Evolutionary conservation across 2,329 filamentous ascomycete genomes (phyloP), one percentile per base, ranked within the genome.

Genomic region (Aspergillus puulaauensis): DNA sequence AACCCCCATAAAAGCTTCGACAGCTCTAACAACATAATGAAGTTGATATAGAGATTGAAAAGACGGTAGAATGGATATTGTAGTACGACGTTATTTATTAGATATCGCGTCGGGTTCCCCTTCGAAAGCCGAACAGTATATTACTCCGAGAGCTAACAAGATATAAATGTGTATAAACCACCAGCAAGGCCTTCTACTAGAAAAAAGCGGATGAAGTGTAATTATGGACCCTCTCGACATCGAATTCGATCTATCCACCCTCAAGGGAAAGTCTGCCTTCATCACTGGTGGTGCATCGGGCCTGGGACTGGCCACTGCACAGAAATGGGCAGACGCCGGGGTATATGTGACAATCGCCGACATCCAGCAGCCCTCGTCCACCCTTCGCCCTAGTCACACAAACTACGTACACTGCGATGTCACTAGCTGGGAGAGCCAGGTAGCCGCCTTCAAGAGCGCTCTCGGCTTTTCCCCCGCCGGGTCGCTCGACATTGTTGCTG

Each of bases 201-300:
- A 19, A 19, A 27, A 27, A 7, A 3, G 24, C 24, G 8, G 9
- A 8, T 8, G 3, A 27, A 1, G 2, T 9, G 24, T 27, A 27
- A 24, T 4, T 7, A 50, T 50, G 47, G 47, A 50, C 9, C 47
- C 33, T 6, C 47, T 50, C 3, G 12, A 40, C 14, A 8, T 50
- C 35, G 24, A 14, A 4, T 6, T 7, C 9, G 47, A 50, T 14
- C 33, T 50, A 3, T 14, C 19, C 8, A 3, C 17, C 47, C 47
- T 50, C 31, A 50, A 50, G 17, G 47, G 47, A 12, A 50, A 39
- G 33, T 37, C 47, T 6, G 47, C 47, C 23, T 39, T 50, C 31
- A 50, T 50, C 47, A 50, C 47, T 14, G 47, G 47, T n/a, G 47
- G 47, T 39, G 47, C 33, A 12, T 50, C 47, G 33, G 47, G 47